A percentile compares a stretch with the other conserved stretches of the same genome.
phyloP scores from a whole-genome alignment of 345 rosid species.

The Durio zibethinus region DNA sequence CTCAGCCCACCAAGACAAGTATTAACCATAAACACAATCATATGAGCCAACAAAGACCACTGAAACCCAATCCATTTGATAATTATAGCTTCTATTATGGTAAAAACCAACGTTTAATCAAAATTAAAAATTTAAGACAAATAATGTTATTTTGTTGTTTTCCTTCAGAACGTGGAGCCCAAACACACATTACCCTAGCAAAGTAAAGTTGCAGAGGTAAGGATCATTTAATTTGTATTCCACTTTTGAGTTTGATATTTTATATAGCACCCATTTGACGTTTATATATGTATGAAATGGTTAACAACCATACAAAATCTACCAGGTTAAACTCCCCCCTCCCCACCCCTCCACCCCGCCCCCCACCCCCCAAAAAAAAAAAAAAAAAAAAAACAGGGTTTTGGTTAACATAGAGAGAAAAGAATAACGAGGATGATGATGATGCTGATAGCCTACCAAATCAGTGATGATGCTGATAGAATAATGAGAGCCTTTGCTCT shows the following conservation, averaged over 20 bases:
- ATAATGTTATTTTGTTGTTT: constrained; percentile 2
- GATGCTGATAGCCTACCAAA: constrained; percentile 32
- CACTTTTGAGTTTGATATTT: background rate
- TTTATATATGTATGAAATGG: background rate
- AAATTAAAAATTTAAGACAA: background rate
- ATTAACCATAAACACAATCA: background rate
- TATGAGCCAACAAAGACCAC: background rate
- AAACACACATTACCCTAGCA: background rate
- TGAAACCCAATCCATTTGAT: background rate
- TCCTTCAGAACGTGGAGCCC: background rate
- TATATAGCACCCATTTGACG: background rate
- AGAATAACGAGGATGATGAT: constrained; percentile 7
- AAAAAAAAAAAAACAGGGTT: background rate
- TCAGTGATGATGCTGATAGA: background rate
- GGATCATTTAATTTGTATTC: background rate
- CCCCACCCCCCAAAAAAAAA: no score
- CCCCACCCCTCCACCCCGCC: no score
- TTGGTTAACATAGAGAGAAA: background rate
- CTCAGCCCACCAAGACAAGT: background rate
- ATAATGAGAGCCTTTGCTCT: no score
- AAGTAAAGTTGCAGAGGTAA: background rate
- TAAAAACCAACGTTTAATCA: background rate
- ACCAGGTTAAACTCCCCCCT: background rate
- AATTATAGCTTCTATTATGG: background rate
- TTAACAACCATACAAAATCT: background rate